Conservation (phyloP, 352 stramenopile species). For the Phytopythium aichiense region DNA sequence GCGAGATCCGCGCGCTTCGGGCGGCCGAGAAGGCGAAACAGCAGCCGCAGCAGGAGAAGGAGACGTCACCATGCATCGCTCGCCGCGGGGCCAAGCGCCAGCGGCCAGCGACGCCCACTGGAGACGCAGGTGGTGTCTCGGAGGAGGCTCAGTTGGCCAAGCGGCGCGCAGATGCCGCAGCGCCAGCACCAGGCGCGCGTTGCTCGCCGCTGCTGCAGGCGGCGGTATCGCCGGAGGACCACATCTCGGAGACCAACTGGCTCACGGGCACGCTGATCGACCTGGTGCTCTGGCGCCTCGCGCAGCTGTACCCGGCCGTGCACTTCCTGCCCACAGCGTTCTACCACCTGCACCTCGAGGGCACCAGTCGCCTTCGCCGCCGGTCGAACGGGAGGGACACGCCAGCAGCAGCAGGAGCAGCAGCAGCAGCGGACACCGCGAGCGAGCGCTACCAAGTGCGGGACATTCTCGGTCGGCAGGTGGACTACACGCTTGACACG, state of each 20-base stretch:
- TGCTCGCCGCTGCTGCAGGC: constrained; percentile 38
- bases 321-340: constrained; percentile 88
- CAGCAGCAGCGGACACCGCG: no score
- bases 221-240: constrained; percentile 52
- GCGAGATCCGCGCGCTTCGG: background rate
- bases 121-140: background rate
- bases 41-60: background rate
- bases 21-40: constrained; percentile 1
- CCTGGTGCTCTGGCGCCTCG: constrained; percentile 79
- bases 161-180: background rate
- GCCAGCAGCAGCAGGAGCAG: constrained; percentile 6
- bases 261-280: constrained; percentile 84
- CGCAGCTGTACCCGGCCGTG: constrained; percentile 57
- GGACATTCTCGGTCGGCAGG: constrained; percentile 62
- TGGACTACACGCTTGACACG: constrained; percentile 54
- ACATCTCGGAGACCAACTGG: constrained; percentile 77
- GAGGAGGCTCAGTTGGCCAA: background rate
- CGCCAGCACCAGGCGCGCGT: background rate
- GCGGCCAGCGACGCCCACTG: background rate
- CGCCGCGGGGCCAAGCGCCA: constrained; percentile 5
- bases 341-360: constrained; percentile 57
- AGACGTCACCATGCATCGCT: background rate
- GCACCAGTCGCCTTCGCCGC: constrained; percentile 8
- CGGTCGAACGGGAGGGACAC: constrained; percentile 10
- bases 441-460: constrained; percentile 30